Conservation (phyloP, 495 filamentous ascomycete genomes). For the Xylaria flabelliformis region DNA sequence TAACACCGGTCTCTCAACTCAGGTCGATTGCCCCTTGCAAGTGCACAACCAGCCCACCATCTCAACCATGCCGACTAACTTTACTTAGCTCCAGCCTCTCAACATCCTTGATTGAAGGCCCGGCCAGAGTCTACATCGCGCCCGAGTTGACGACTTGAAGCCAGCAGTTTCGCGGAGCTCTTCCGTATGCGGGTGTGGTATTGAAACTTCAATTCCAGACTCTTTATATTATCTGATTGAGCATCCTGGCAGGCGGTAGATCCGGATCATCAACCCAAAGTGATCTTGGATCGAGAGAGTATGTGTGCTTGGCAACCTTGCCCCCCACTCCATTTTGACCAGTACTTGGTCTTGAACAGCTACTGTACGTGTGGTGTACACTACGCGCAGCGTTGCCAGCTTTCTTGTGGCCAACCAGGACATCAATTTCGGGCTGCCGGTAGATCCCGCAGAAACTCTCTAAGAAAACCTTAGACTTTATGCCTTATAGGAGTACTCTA, state of each 20-base stretch:
- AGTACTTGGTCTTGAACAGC: constrained; percentile 17
- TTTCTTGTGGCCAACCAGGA: constrained; percentile 20
- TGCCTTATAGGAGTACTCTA: constrained; percentile 13
- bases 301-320: constrained; percentile 24
- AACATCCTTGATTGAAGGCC: background rate
- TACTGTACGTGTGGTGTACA: constrained; percentile 9
- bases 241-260: constrained; percentile 17
- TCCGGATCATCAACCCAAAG: constrained; percentile 23
- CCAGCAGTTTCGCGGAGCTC: constrained; percentile 15
- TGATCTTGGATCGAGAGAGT: constrained; percentile 27
- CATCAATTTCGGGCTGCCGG: constrained; percentile 12
- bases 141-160: background rate
- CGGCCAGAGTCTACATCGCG: background rate
- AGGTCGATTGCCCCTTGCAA: constrained; percentile 22
- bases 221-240: constrained; percentile 6
- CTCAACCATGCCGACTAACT: constrained; percentile 9
- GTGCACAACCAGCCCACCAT: constrained; percentile 14
- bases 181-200: constrained; percentile 10
- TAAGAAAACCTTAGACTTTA: constrained; percentile 7
- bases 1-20: constrained; percentile 16
- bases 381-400: constrained; percentile 10
- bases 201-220: background rate
- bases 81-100: background rate
- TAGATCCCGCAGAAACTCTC: constrained; percentile 19
- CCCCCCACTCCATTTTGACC: constrained; percentile 23